Evolutionary conservation across 192 early-diverging fungal species (phyloP), one percentile per base, ranked within the genome.

Genomic region (Spizellomyces sp.): DNA sequence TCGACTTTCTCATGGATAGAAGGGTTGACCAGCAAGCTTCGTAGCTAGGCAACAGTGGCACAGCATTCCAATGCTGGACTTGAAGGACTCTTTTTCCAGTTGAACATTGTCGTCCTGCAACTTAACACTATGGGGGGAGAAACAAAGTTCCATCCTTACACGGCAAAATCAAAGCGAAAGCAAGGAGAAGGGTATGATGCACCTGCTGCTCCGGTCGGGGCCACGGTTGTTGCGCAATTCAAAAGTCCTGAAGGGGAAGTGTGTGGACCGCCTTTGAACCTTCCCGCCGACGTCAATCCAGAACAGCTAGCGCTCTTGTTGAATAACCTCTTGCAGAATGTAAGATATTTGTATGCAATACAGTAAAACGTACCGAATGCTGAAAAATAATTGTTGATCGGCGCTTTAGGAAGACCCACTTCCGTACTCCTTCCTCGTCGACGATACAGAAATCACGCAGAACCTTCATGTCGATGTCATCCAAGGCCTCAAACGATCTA

Each of bases 401-500:
- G 45, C 47, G 15, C 42, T 57, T 44, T 69, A 91, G 84, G 94
- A 95, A 45, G 97, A 99, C 59, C 90, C 90, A 47, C 83, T 94
- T 14, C 95, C 97, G 17, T 99, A 98, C 80, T 84, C 95, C 42
- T 99, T 99, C 84, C 90, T 91, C 69, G 91, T 98, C 1, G 89
- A 92, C 77, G 89, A 91, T 42, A 87, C 77, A 57, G 95, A 99
- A 80, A 92, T 99, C 45, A 79, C 82, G 12, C 84, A 79, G 46
- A 87, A 84, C 69, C 74, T 98, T 48, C 86, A 91, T 69, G 77
- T 77, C 41, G 97, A 99, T 79, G 89, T 95, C 57, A 81, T 95
- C 48, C 83, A 91, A 55, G 83, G 87, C 15, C 82, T 88, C 59
- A 83, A 90, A 19, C 84, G 86, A 58, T 96, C 94, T 8, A 88